Base-by-base conservation (phyloP, 495 filamentous ascomycete species). In the Trypethelium eluteriae region DNA sequence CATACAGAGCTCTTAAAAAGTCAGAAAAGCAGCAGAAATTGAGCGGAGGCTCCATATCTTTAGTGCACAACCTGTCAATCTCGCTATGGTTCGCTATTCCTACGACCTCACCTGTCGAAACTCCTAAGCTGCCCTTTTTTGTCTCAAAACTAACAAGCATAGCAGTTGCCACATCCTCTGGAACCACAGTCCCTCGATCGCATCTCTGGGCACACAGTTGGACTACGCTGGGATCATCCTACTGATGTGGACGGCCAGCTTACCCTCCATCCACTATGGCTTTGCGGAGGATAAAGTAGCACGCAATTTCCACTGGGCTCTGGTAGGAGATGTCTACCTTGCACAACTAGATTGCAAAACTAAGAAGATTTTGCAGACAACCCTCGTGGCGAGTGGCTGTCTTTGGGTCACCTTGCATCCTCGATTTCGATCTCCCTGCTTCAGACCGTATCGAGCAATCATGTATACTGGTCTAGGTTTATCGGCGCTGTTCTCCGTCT, bases 141-240 rank as follows among this genome's bases (percentile, higher is more conserved):
- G 34, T 3, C 16, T 35, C 12, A 38, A 53, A 5, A 32, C 61
- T 69, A 36, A 62, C 62, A 34, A 34, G 39, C 39, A 49, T 79
- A 73, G 39, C 25, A 74, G 66, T 16, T 83, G 77, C 69, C 82
- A 86, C 71, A 79, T 79, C 0, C 74, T 84, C 53, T 76, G 76
- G 64, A 82, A 81, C 62, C 82, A 85, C 69, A 80, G 76, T 66
- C 69, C 73, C 25, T 49, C 69, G 2, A 68, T 79, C 16, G 76
- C 76, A 36, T 68, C 57, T 16, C 66, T 80, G 2, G 79, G 78
- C 7, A 74, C 80, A 62, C 78, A 80, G 62, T 70, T 84, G 11
- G 82, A 85, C 68, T 80, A 81, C 68, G 72, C 79, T 57, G 82
- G 84, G 18, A 80, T 86, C 61, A 72, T 85, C 14, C 64, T 82